Percentiles rank a stretch among this genome's conserved stretches.
These are phyloP conservation scores for Zarea fungicola DNA, from an alignment of 2,329 filamentous ascomycete species.

Conservation along the genomic window DNA sequence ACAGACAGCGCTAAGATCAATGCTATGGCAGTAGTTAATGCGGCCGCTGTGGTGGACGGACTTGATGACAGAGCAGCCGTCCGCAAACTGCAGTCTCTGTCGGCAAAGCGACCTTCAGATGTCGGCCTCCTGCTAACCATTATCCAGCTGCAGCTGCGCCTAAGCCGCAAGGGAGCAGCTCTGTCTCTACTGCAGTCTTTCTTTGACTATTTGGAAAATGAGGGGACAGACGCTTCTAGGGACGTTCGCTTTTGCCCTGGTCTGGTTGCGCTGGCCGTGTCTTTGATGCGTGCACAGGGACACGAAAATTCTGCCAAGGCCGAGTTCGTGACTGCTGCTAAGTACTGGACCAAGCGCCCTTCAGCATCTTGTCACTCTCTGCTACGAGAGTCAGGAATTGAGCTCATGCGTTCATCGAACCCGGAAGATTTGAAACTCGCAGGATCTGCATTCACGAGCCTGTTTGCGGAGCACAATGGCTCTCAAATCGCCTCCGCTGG, in stretches of 20 bases:
- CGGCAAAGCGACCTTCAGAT: conserved; percentile 72
- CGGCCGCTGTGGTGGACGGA: conserved; percentile 66
- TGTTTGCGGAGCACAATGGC: conserved; percentile 59
- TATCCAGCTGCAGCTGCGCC: conserved; percentile 73
- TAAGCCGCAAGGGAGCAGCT: conserved; percentile 67
- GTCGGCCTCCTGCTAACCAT: conserved; percentile 75
- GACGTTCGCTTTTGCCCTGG: conserved; percentile 80
- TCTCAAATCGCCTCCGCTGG: conserved; percentile 73
- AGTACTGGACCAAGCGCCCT: conserved; percentile 68
- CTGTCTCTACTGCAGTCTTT: conserved; percentile 71
- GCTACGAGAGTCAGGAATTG: conserved; percentile 74
- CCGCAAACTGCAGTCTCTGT: conserved; percentile 61
- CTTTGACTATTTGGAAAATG: conserved; percentile 64
- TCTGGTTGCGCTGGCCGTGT: conserved; percentile 72
- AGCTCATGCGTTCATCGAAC: conserved; percentile 71
- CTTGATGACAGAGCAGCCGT: conserved; percentile 59
- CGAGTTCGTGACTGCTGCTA: conserved; percentile 73
- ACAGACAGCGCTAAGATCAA: conserved; percentile 29
- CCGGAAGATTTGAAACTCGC: conserved; percentile 64
- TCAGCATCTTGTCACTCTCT: conserved; percentile 51
- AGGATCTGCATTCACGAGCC: conserved; percentile 69
- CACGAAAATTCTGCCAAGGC: conserved; percentile 65
- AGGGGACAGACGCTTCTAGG: conserved; percentile 48
- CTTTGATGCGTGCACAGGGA: conserved; percentile 71
- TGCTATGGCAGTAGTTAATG: conserved; percentile 49